phyloP scores from a whole-genome alignment of 352 stramenopile species.

The Poterioochromonas sp. region DNA sequence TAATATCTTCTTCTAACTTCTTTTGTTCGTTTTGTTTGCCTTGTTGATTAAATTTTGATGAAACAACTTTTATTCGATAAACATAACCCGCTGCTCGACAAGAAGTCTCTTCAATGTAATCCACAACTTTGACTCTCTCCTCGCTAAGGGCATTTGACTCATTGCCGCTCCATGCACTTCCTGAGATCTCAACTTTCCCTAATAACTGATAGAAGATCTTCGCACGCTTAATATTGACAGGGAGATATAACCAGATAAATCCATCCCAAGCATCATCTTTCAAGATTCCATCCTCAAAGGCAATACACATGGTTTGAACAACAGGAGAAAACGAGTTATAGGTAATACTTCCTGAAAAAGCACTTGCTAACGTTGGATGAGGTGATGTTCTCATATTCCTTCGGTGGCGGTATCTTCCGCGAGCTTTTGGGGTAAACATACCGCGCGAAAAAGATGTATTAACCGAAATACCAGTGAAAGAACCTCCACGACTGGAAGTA shows the following conservation, averaged over 20 bases:
- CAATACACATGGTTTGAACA: not conserved
- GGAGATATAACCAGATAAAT: slow-evolving; percentile 17
- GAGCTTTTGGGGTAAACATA: too few species aligned
- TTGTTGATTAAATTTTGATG: too few species aligned
- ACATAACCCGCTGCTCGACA: slow-evolving; percentile 9
- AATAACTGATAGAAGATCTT: not conserved
- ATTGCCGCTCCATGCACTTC: not conserved
- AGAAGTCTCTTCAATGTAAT: slow-evolving; percentile 2
- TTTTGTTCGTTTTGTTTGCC: too few species aligned
- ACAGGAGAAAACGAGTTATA: not conserved
- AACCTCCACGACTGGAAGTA: not conserved
- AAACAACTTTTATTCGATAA: too few species aligned
- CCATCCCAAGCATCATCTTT: slow-evolving; percentile 11
- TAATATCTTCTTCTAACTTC: too few species aligned
- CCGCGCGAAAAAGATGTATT: not conserved
- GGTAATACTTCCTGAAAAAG: not conserved
- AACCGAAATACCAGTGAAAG: not conserved
- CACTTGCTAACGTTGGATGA: not conserved
- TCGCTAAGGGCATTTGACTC: not conserved
- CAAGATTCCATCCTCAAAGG: slow-evolving; percentile 27
- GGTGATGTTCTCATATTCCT: too few species aligned
- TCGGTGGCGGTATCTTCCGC: too few species aligned
- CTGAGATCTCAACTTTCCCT: not conserved
- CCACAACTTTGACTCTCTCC: not conserved
- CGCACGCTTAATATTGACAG: not conserved